phyloP scores from a whole-genome alignment of 2,329 filamentous ascomycete genomes.

The Colletotrichum theobromicola region DNA sequence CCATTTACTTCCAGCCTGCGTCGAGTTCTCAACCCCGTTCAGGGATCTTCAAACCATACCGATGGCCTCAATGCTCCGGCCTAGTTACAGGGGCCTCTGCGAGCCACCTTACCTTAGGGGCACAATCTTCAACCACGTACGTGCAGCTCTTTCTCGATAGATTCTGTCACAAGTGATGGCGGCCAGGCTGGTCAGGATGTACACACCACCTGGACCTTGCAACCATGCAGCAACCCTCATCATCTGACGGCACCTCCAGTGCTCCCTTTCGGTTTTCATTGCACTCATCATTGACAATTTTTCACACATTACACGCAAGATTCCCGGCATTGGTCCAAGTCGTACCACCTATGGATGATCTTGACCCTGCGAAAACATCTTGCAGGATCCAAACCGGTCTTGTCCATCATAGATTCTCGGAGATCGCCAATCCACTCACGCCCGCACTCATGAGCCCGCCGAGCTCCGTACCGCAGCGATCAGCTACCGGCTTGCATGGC shows the following conservation, averaged over 20 bases:
- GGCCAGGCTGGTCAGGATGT: conserved; percentile 8
- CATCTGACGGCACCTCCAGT: conserved; percentile 11
- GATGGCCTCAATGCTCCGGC: background rate
- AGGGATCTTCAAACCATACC: background rate
- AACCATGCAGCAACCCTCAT: conserved; percentile 9
- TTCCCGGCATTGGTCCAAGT: conserved; percentile 4
- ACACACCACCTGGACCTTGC: conserved; percentile 10
- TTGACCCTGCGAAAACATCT: conserved; percentile 6
- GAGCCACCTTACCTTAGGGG: conserved; percentile 2
- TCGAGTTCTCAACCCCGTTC: background rate
- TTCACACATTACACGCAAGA: background rate
- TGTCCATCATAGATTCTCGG: background rate
- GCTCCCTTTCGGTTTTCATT: background rate
- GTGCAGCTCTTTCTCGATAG: background rate
- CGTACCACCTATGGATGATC: conserved; percentile 11
- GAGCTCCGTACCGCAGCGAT: conserved; percentile 13
- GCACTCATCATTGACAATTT: background rate
- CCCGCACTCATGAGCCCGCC: background rate
- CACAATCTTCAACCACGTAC: conserved; percentile 19
- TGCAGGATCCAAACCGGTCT: conserved; percentile 5
- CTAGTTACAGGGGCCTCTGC: background rate
- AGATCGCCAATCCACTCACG: conserved; percentile 10
- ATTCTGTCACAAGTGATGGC: conserved; percentile 14
- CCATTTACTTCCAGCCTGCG: background rate
- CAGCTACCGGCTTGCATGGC: conserved; percentile 11